A percentile compares a stretch with the other conserved stretches of the same genome.
These are phyloP conservation scores for Scutellaria barbata DNA, from an alignment of 257 asterid species.

Conservation along the genomic window DNA sequence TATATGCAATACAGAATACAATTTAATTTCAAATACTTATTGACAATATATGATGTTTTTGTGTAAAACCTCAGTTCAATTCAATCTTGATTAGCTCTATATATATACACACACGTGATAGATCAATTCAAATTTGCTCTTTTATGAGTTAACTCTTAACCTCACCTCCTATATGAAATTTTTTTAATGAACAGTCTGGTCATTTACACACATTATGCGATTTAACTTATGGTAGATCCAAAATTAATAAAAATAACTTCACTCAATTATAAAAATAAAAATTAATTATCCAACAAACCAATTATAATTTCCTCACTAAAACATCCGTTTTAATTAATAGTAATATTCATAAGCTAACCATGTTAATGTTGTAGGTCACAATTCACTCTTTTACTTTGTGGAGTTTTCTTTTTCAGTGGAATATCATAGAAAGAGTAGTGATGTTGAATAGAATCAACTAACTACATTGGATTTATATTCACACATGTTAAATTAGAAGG, in stretches of 20 bases:
- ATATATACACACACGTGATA: no score
- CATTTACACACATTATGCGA: no score
- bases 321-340: neutral
- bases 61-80: no score
- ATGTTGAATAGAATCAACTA: neutral
- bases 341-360: neutral
- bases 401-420: neutral
- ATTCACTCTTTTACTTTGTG: neutral
- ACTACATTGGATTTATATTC: neutral
- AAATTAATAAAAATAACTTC: no score
- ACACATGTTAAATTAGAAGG: neutral
- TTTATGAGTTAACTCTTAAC: neutral
- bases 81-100: no score
- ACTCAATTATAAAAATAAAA: neutral
- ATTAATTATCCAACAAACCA: neutral
- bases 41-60: no score
- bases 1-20: no score
- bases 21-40: no score
- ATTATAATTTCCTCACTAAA: no score
- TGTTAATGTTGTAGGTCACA: slow-evolving; percentile 1
- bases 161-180: neutral
- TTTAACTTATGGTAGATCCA: no score
- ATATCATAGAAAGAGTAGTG: neutral
- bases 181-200: neutral
- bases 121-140: no score